phyloP scores from a whole-genome alignment of 2,329 filamentous ascomycete genomes.

The Sclerotinia spermophila region DNA sequence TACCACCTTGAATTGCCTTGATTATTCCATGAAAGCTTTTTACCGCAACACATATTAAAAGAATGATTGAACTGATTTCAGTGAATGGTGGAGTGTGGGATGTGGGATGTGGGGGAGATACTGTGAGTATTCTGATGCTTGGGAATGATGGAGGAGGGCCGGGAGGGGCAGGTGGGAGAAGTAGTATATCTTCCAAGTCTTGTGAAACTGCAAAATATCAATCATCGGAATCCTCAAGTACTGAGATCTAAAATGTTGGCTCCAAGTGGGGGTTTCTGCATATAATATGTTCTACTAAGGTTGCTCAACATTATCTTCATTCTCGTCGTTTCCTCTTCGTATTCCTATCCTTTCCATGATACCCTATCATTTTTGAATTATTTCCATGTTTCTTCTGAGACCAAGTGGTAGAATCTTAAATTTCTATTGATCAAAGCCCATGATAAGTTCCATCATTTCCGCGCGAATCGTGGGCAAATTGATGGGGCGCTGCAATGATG shows the following conservation, averaged over 20 bases:
- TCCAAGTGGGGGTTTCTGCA: background rate
- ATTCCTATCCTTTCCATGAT: constrained; percentile 4
- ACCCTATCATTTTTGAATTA: background rate
- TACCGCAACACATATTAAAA: background rate
- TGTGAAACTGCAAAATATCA: background rate
- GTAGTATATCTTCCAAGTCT: background rate
- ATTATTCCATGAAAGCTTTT: background rate
- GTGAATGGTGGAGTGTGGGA: background rate
- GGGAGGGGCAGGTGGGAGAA: background rate
- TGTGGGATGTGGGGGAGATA: background rate
- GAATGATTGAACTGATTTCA: background rate
- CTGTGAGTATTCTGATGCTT: background rate
- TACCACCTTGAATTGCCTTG: background rate
- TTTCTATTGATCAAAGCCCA: background rate
- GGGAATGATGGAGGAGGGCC: background rate
- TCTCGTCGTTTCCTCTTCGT: constrained; percentile 8
- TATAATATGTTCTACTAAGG: background rate
- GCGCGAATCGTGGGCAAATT: background rate
- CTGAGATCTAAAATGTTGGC: background rate
- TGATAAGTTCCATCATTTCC: background rate
- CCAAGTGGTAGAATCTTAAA: background rate
- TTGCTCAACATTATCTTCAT: constrained; percentile 18
- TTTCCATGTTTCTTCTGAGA: background rate
- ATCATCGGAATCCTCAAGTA: background rate
- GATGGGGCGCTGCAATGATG: background rate